Evolutionary conservation across 2,329 filamentous ascomycete species (phyloP), one percentile per base, ranked within the genome.

Genomic region (Verticillium nubilum): DNA sequence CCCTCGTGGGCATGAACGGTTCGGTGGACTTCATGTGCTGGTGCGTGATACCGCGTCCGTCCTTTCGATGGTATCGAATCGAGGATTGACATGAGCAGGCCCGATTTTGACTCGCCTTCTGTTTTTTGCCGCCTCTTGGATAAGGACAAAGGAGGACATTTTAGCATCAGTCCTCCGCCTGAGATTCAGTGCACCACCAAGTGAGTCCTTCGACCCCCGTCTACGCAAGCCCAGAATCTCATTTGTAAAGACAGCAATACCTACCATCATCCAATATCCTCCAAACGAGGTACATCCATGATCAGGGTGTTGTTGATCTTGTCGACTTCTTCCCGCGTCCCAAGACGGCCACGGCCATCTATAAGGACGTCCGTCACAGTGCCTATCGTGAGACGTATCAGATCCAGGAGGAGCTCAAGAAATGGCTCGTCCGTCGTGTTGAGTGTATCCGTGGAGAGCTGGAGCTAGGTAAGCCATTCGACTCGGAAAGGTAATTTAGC

Each of bases 1-100:
- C 89, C 15, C 76, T 91, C n/a, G 81, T 90, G 25, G 88, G 87
- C 64, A 89, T 89, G 68, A 86, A 89, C 67, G 89, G 89, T 26
- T 88, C 87, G 64, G 73, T 92, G 60, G 89, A 91, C 69, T 91
- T 86, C 66, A 89, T 92, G 87, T 92, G 88, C 72, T 92, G 88
- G 86, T 86, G 68, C 72, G 79, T 64, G 56, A 35, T 59, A 15
- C 9, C n/a, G 52, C 17, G n/a, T 3, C n/a, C 3, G 7, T n/a
- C 23, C 23, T 33, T 15, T 37, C 10, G n/a, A 15, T 15, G 15
- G 7, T 13, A n/a, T 53, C 29, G 42, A 7, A 7, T 10, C 19
- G n/a, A 50, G 5, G 19, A 50, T 58, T 59, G 35, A 62, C 54
- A n/a, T n/a, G 17, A 23, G 17, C 35, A 88, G 85, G 89, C 89